Conservation (phyloP, 768 basidiomycete genomes). For the Tephrocybe sp. region DNA sequence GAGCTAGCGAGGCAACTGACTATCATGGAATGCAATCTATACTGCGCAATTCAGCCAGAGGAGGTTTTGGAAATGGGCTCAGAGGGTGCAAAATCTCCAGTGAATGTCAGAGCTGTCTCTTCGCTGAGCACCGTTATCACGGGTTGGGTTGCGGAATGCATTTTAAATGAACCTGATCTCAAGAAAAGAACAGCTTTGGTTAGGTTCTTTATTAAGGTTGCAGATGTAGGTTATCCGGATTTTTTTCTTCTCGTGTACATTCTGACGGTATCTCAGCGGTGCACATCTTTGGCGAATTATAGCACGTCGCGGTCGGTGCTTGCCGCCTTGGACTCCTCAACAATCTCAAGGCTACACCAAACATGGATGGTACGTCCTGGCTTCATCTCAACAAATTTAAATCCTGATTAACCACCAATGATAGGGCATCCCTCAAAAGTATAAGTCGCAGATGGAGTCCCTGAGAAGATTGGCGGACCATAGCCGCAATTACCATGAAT, state of each 20-base stretch:
- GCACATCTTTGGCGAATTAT: conserved; percentile 81
- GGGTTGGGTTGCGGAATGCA: conserved; percentile 95
- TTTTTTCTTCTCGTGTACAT: conserved; percentile 5
- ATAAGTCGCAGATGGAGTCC: conserved; percentile 72
- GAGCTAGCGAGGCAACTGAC: conserved; percentile 95
- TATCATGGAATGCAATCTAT: conserved; percentile 88
- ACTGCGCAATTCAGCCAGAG: conserved; percentile 82
- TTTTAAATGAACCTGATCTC: conserved; percentile 85
- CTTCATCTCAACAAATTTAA: not conserved
- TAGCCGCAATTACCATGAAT: conserved; percentile 87
- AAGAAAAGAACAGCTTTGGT: conserved; percentile 78
- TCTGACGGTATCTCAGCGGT: conserved; percentile 59
- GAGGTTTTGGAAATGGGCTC: conserved; percentile 87
- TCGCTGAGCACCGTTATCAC: conserved; percentile 91
- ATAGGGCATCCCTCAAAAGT: conserved; percentile 87
- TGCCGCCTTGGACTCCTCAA: conserved; percentile 94
- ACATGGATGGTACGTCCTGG: conserved; percentile 81
- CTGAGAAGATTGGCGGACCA: conserved; percentile 90
- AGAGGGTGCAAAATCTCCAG: conserved; percentile 59
- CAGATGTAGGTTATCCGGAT: conserved; percentile 61
- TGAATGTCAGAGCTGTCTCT: conserved; percentile 81
- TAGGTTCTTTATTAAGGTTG: conserved; percentile 93
- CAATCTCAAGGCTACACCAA: conserved; percentile 87
- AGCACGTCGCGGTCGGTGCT: conserved; percentile 92
- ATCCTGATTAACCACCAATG: not conserved